Base-by-base conservation (phyloP, 106 monocot genomes). In the Narthecium ossifragum region DNA sequence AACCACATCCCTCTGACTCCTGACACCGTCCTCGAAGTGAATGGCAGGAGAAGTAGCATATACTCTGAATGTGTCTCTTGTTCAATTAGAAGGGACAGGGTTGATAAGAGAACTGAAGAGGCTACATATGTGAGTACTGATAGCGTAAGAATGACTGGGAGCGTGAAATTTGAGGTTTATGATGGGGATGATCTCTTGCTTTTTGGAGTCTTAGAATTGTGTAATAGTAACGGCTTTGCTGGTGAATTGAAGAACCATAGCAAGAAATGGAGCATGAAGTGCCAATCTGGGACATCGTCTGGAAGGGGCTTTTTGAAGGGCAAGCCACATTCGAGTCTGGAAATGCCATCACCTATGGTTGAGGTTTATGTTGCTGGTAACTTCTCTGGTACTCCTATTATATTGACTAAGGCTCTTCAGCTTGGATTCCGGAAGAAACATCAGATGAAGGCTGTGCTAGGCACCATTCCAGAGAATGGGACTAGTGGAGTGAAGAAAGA, bases 61-160 rank as follows among this genome's bases (percentile, higher is more conserved):
- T 75, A 75, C 53, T 76, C 72, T 0, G 88, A 84, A 31, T 75
- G 70, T 33, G 67, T 78, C 8, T 74, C 80, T 30, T 80, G 76
- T 27, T 43, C 60, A 13, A 71, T 89, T 23, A 70, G 84, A 54
- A 80, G 77, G 45, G 80, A 84, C 54, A 70, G 88, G 34, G 64
- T 84, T 9, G 88, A 89, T 26, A 80, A 59, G 63, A 78, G 58
- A 15, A 57, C 80, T 6, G 84, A 89, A 63, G 88, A 89, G 46
- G 77, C 66, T 6, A 89, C 88, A 31, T 89, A 72, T 60, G 88
- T 89, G 14, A 84, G 76, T 59, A 89, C 88, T 1, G 80, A 89
- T 57, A 66, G 68, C 51, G 78, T 89, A 36, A 74, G 71, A 48
- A 70, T 84, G 61, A 75, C 64, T 3, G 84, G 88, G 39, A 84